Percentiles rank a stretch among this genome's conserved stretches.
Conservation (phyloP, 2,329 filamentous ascomycete genomes). For the Trichophaea hybrida region DNA sequence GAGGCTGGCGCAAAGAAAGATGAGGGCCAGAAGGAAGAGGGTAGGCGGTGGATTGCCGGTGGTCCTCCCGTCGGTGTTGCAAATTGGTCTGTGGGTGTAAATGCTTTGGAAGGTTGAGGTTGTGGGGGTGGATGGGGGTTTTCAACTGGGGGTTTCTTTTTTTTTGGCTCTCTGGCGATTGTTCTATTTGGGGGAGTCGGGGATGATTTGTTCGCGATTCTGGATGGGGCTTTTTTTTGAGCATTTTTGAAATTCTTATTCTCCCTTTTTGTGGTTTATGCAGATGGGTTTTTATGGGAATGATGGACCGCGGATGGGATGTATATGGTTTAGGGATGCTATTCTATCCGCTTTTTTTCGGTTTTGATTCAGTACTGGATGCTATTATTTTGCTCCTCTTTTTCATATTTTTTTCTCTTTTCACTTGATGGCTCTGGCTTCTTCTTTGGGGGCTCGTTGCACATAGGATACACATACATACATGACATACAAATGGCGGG, state of each 20-base stretch:
- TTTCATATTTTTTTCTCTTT: not conserved
- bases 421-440: not conserved
- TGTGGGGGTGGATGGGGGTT: not conserved
- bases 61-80: not conserved
- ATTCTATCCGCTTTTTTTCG: not conserved
- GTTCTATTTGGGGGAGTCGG: too few relatives aligned
- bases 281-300: too few relatives aligned
- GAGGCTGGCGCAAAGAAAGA: not conserved
- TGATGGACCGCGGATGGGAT: too few relatives aligned
- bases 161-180: too few relatives aligned
- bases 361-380: not conserved
- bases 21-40: not conserved
- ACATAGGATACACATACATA: too few relatives aligned
- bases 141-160: not conserved
- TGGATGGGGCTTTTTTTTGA: not conserved
- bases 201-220: not conserved
- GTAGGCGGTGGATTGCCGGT: not conserved
- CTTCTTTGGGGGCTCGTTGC: not conserved
- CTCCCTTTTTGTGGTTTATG: too few relatives aligned
- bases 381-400: slow-evolving; percentile 1
- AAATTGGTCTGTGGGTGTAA: not conserved
- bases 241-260: not conserved
- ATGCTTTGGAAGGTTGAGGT: not conserved
- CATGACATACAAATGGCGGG: too few relatives aligned
- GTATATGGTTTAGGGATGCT: not conserved